A percentile compares a stretch with the other conserved stretches of the same genome.
phyloP scores from a whole-genome alignment of 352 stramenopile species.

The Globisporangium apiculatum region DNA sequence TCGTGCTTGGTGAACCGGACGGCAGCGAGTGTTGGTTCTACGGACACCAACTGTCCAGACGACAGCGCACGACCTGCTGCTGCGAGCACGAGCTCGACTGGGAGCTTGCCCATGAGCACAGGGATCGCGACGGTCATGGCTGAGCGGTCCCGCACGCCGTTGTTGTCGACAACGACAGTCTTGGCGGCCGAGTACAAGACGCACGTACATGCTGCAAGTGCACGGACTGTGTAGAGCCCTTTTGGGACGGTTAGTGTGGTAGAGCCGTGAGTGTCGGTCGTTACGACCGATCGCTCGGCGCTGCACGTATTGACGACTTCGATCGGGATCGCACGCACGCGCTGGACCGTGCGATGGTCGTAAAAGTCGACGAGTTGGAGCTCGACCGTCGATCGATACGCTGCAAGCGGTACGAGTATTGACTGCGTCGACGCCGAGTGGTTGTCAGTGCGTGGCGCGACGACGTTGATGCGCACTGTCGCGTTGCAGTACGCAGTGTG shows the following conservation, averaged over 20 bases:
- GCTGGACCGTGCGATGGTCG: slow-evolving; percentile 29
- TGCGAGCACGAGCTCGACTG: slow-evolving; percentile 21
- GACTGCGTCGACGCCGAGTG: slow-evolving; percentile 25
- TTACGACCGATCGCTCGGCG: slow-evolving; percentile 32
- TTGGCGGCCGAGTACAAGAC: slow-evolving; percentile 66
- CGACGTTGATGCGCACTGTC: slow-evolving; percentile 8
- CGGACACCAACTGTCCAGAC: no score
- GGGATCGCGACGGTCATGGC: slow-evolving; percentile 45
- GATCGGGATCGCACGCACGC: slow-evolving; percentile 38
- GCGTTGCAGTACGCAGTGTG: slow-evolving; percentile 50
- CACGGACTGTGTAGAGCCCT: slow-evolving; percentile 50
- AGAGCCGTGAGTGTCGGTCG: slow-evolving; percentile 31
- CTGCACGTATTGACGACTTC: slow-evolving; percentile 53
- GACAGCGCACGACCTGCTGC: not conserved
- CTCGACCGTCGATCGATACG: slow-evolving; percentile 51
- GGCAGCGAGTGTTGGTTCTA: not conserved
- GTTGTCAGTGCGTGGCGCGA: slow-evolving; percentile 1
- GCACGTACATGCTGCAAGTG: slow-evolving; percentile 40
- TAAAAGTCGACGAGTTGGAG: slow-evolving; percentile 72
- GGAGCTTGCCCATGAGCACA: slow-evolving; percentile 48
- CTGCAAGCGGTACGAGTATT: slow-evolving; percentile 47
- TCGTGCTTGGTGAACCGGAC: slow-evolving; percentile 6
- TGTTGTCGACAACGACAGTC: slow-evolving; percentile 40
- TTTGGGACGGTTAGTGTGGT: slow-evolving; percentile 50
- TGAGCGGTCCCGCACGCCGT: slow-evolving; percentile 43